These are phyloP conservation scores for Parietaria judaica DNA, from an alignment of 306 rosid genomes.

Conservation along the genomic window DNA sequence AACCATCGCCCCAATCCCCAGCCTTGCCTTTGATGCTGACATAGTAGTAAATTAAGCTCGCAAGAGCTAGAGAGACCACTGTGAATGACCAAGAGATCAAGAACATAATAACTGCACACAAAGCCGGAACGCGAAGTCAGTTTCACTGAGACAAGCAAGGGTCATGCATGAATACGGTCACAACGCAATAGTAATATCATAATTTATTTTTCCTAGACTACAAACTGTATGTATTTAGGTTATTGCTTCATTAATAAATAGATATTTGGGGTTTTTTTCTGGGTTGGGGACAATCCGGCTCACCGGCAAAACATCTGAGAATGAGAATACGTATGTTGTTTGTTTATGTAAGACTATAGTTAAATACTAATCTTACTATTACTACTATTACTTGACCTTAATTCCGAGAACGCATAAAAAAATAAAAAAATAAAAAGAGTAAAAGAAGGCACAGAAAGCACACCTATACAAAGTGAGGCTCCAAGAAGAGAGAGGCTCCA, in stretches of 20 bases:
- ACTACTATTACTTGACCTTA: constrained; percentile 1
- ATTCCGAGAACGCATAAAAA: background rate
- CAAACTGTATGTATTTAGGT: too few relatives aligned
- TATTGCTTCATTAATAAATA: too few relatives aligned
- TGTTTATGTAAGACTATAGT: background rate
- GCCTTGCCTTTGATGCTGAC: constrained; percentile 97
- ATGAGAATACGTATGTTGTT: background rate
- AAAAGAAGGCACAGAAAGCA: constrained; percentile 16
- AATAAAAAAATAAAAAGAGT: constrained; percentile 5
- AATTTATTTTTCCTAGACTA: too few relatives aligned
- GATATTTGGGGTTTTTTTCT: too few relatives aligned
- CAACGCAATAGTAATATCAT: constrained; percentile 4
- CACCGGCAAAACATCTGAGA: too few relatives aligned
- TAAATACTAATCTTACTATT: background rate
- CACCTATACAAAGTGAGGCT: constrained; percentile 87
- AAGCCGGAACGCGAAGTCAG: constrained; percentile 16
- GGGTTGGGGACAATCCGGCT: too few relatives aligned
- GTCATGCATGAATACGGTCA: constrained; percentile 9
- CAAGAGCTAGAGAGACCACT: constrained; percentile 85
- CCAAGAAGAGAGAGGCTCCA: constrained; percentile 98
- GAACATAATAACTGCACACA: constrained; percentile 90
- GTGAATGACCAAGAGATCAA: constrained; percentile 99
- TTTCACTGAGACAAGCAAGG: constrained; percentile 10
- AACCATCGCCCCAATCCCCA: constrained; percentile 99
- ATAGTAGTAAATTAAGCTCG: constrained; percentile 90